Base-by-base conservation (phyloP, 2,329 filamentous ascomycete species). In the Aspergillus sp. region DNA sequence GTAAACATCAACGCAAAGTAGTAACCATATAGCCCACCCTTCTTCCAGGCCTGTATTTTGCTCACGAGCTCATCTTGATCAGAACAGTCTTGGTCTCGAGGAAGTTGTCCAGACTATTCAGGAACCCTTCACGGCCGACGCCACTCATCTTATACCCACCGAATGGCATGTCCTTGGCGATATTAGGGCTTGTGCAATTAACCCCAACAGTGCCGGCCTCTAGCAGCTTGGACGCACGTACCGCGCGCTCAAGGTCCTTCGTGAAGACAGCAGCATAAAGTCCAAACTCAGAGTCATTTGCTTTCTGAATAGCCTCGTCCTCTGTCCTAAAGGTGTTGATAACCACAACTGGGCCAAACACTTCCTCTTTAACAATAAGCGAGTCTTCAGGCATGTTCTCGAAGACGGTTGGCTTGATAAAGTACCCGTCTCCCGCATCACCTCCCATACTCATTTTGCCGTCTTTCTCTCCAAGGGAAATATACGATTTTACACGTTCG, bases 371-470 rank as follows among this genome's bases (percentile, higher is more conserved):
- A 63, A 73, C 69, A 37, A 77, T 47, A 21, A 59, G 62, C 40
- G 73, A 51, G 12, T 64, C 52, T 40, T 70, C 64, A 31, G 80
- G 84, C 63, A 93, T 89, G 68, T 90, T 85, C 76, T 84, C 87
- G 81, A 83, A 91, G 78, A 96, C 90, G 70, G 91, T 96, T 40
- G 91, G 91, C 80, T 93, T 82, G 76, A 96, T 91, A 81, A 95
- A 96, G 84, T 90, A 93, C 58, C 90, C 90, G 81, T 91, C 87
- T 67, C 83, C 77, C 52, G 90, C 90, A 73, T 88, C 87, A 65
- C 86, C 87, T 62, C 86, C 87, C 48, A 80, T 82, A 65, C 86
- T 85, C 61, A 93, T 71, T 50, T 84, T 85, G 64, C 86, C 87
- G 31, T 81, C 80, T 60, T 84, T 79, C 77, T 87, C 85, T 46